These are phyloP conservation scores for Durusdinium trenchii DNA, from an alignment of 73 alveolate species.

Conservation along the genomic window DNA sequence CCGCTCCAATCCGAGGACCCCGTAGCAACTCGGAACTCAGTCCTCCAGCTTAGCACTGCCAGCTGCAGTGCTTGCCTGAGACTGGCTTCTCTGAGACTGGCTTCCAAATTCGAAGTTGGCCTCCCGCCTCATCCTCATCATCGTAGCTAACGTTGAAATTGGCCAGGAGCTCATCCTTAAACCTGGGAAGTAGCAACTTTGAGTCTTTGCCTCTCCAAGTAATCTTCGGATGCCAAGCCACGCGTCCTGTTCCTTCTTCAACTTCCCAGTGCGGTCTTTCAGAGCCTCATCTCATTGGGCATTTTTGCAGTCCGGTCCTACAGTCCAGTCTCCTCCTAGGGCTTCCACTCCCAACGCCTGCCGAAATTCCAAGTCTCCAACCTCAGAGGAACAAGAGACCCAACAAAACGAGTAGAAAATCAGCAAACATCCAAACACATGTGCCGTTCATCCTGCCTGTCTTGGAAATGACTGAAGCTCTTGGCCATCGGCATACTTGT, in stretches of 20 bases:
- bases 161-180: slow-evolving; percentile 92
- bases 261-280: slow-evolving; percentile 87
- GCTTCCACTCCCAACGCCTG: slow-evolving; percentile 75
- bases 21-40: background rate
- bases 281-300: slow-evolving; percentile 32
- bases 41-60: slow-evolving; percentile 90
- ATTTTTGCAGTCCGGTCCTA: background rate
- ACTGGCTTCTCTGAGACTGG: background rate
- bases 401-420: background rate
- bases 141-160: slow-evolving; percentile 46
- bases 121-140: slow-evolving; percentile 56
- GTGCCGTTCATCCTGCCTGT: too few species aligned
- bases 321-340: background rate
- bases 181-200: slow-evolving; percentile 9
- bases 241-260: slow-evolving; percentile 94
- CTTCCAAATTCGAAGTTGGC: background rate
- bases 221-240: background rate
- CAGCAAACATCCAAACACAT: background rate
- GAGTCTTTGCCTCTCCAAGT: background rate
- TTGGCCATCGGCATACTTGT: slow-evolving; percentile 43
- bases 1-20: background rate
- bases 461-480: too few species aligned
- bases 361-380: slow-evolving; percentile 88
- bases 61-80: slow-evolving; percentile 91
- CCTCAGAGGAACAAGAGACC: background rate